These are phyloP conservation scores for Curvularia sp. DNA, from an alignment of 2,329 filamentous ascomycete species.

Conservation along the genomic window DNA sequence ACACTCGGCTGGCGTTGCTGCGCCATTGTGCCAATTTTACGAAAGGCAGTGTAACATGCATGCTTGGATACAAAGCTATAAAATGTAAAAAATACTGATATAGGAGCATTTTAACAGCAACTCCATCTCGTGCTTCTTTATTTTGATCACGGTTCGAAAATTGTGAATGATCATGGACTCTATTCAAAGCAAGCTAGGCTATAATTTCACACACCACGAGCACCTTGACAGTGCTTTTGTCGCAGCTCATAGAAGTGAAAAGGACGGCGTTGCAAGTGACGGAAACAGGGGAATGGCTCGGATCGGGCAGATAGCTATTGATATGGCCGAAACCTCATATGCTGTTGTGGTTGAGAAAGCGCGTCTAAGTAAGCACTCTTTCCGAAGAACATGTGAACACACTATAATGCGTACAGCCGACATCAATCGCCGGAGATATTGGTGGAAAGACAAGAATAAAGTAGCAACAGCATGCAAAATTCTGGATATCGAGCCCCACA, in stretches of 20 bases:
- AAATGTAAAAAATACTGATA: not conserved
- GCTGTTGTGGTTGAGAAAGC: conserved; percentile 10
- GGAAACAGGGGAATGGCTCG: conserved; percentile 12
- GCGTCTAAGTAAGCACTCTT: conserved; percentile 1
- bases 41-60: not conserved
- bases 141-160: not conserved
- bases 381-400: not conserved
- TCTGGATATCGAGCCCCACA: conserved; percentile 5
- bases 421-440: conserved; percentile 7
- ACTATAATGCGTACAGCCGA: conserved; percentile 3
- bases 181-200: not conserved
- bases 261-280: not conserved
- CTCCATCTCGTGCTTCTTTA: not conserved
- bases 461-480: conserved; percentile 5
- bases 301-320: conserved; percentile 2
- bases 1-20: not conserved
- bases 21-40: not conserved
- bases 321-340: conserved; percentile 7
- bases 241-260: not conserved
- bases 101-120: not conserved
- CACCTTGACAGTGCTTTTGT: not conserved
- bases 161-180: not conserved
- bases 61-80: not conserved
- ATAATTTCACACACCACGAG: not conserved
- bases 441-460: conserved; percentile 8